Percentiles rank a stretch among this genome's conserved stretches.
Evolutionary conservation across 768 basidiomycete species (phyloP).

Genomic region (Glaciozyma martinii): DNA sequence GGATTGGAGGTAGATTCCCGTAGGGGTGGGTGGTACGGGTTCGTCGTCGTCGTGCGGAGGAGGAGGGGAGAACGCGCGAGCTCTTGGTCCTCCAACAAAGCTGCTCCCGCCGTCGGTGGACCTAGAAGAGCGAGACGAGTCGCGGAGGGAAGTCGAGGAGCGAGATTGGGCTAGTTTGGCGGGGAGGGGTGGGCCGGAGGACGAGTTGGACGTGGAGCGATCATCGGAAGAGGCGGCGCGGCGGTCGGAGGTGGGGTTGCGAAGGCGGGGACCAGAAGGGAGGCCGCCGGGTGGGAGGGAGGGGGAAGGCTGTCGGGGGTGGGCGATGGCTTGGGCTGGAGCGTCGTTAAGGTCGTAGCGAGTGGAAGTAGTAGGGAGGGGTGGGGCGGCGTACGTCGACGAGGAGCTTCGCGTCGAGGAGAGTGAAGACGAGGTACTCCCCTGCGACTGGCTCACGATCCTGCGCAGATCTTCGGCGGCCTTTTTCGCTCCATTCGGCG

Average conservation of each 20-base stretch:
- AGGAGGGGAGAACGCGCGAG: background rate
- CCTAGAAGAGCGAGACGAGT: no score
- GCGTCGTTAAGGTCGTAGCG: background rate
- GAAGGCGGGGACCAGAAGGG: background rate
- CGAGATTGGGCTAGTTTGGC: background rate
- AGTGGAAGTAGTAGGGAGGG: background rate
- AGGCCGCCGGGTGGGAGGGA: background rate
- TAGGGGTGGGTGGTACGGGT: background rate
- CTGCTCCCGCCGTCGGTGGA: no score
- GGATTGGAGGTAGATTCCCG: background rate
- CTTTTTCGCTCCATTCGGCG: constrained; percentile 15
- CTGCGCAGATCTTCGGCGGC: constrained; percentile 58
- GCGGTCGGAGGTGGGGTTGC: no score
- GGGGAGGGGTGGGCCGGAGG: background rate
- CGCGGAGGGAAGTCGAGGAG: background rate
- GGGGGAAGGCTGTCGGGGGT: background rate
- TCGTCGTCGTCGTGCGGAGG: background rate
- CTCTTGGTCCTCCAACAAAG: no score
- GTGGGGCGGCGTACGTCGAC: background rate
- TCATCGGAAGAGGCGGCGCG: background rate
- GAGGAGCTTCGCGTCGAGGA: background rate
- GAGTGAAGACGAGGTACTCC: background rate
- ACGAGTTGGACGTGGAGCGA: background rate
- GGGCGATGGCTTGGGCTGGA: background rate
- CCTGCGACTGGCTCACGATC: constrained; percentile 41